These are phyloP conservation scores for Brassica napus DNA, from an alignment of 345 rosid species.

Conservation along the genomic window Da-Ae NC_063450.1:41406001-41406500, in stretches of 20 bases:
- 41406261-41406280: background rate
- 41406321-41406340: background rate
- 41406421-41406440: constrained; percentile 4
- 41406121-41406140: background rate
- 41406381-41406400: background rate
- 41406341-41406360: background rate
- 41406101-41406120: background rate
- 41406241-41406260: background rate
- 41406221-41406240: background rate
- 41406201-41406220: background rate
- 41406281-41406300: background rate
- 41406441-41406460: background rate
- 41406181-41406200: background rate
- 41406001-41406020: background rate
- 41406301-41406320: background rate
- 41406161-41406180: background rate
- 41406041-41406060: background rate
- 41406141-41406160: background rate
- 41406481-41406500: constrained; percentile 5
- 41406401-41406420: background rate
- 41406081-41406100: background rate
- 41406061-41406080: too few species aligned
- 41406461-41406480: constrained; percentile 8
- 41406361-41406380: background rate
- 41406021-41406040: background rate